These are phyloP conservation scores for Luzula sylvatica DNA, from an alignment of 176 grass and related monocot species.

Conservation along the genomic window DNA sequence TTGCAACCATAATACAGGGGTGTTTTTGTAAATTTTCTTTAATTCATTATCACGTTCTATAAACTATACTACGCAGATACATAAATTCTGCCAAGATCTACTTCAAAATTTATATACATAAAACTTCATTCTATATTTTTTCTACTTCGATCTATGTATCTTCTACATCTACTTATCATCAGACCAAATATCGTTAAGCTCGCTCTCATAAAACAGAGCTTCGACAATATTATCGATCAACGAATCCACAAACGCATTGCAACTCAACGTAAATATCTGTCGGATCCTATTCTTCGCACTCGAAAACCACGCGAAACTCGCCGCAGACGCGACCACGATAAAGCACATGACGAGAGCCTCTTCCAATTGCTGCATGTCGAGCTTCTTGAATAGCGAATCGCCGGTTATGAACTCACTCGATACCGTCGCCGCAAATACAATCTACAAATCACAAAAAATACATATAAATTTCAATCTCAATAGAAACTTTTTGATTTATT, in stretches of 20 bases:
- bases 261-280: conserved; percentile 64
- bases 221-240: conserved; percentile 95
- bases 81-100: neutral
- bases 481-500: neutral
- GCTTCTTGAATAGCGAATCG: conserved; percentile 90
- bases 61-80: too few relatives aligned
- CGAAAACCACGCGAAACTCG: conserved; percentile 67
- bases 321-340: conserved; percentile 54
- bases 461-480: neutral
- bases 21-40: too few relatives aligned
- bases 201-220: conserved; percentile 69
- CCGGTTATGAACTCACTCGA: conserved; percentile 71
- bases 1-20: too few relatives aligned
- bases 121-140: neutral
- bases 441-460: conserved; percentile 10
- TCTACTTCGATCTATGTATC: neutral
- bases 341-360: conserved; percentile 66
- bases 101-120: conserved; percentile 7
- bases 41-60: too few relatives aligned
- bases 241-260: conserved; percentile 79
- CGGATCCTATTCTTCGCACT: conserved; percentile 68
- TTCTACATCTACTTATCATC: conserved; percentile 46
- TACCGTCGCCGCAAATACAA: conserved; percentile 65
- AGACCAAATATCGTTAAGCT: conserved; percentile 73
- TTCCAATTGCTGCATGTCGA: conserved; percentile 66